Conservation (phyloP, 306 rosid genomes). For the Lathyrus aphaca region DNA sequence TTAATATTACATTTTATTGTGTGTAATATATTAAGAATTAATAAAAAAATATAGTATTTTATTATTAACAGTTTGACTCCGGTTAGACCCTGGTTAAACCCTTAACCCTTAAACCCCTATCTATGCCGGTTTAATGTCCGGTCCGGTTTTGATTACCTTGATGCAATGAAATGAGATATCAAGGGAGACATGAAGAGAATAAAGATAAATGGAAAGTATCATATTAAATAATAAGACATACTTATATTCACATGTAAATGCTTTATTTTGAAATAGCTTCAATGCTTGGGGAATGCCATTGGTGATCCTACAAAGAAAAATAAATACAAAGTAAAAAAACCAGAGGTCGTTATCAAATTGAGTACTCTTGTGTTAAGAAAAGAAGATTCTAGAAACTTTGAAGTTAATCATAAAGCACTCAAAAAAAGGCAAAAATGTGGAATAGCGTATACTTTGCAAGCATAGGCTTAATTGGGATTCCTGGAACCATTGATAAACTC, state of each 20-base stretch:
- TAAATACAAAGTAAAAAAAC: constrained; percentile 24
- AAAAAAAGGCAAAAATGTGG: constrained; percentile 10
- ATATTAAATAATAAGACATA: constrained; percentile 43
- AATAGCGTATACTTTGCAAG: constrained; percentile 77
- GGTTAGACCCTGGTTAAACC: too few relatives aligned
- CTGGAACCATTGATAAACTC: constrained; percentile 86
- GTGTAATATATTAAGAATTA: too few relatives aligned
- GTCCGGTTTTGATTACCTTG: too few relatives aligned
- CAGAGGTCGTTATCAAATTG: constrained; percentile 10
- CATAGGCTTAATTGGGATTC: constrained; percentile 96
- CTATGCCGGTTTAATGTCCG: too few relatives aligned
- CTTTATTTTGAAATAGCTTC: constrained; percentile 78
- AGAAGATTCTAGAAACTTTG: constrained; percentile 14
- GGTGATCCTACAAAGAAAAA: constrained; percentile 62
- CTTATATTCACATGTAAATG: constrained; percentile 94
- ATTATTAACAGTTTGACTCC: too few relatives aligned
- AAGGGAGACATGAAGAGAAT: constrained; percentile 23
- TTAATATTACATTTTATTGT: too few relatives aligned
- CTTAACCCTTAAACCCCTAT: too few relatives aligned
- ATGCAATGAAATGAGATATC: background rate
- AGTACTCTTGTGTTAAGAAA: constrained; percentile 27
- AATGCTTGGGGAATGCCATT: constrained; percentile 82
- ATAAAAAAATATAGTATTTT: too few relatives aligned
- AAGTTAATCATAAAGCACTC: constrained; percentile 34
- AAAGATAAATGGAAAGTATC: constrained; percentile 27